phyloP scores from a whole-genome alignment of 768 basidiomycete genomes.

The Obba rivulosa region DNA sequence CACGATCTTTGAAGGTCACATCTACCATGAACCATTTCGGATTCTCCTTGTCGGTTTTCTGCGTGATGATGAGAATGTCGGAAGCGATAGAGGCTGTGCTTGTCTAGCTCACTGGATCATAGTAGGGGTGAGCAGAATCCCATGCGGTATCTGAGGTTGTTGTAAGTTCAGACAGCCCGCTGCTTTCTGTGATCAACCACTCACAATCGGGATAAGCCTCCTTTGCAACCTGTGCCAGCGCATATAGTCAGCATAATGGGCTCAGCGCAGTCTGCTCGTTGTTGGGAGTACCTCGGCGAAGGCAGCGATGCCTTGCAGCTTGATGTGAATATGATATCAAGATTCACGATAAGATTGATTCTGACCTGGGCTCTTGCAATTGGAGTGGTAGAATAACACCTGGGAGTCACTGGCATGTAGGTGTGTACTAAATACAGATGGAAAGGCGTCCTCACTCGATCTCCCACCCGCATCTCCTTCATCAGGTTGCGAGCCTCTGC shows the following conservation, averaged over 20 bases:
- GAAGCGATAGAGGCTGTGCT: not conserved
- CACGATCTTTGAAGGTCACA: slow-evolving; percentile 58
- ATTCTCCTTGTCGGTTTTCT: slow-evolving; percentile 73
- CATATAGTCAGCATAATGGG: not conserved
- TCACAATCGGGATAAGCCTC: slow-evolving; percentile 89
- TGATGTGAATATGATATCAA: not conserved
- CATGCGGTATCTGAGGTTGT: slow-evolving; percentile 72
- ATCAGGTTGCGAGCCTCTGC: slow-evolving; percentile 80
- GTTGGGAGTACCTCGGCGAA: slow-evolving; percentile 60
- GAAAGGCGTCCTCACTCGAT: slow-evolving; percentile 48
- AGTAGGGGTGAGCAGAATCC: slow-evolving; percentile 85
- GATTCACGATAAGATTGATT: not conserved
- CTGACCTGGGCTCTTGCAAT: slow-evolving; percentile 76
- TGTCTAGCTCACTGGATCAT: slow-evolving; percentile 50
- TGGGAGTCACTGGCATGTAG: slow-evolving; percentile 21
- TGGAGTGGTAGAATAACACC: slow-evolving; percentile 87
- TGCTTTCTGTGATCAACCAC: slow-evolving; percentile 21
- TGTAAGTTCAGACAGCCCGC: slow-evolving; percentile 1
- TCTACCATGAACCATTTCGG: slow-evolving; percentile 97
- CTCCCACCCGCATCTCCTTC: slow-evolving; percentile 73
- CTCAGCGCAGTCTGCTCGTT: not conserved
- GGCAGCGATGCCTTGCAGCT: slow-evolving; percentile 60
- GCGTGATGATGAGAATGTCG: not conserved
- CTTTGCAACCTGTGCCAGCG: slow-evolving; percentile 51
- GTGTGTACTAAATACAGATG: not conserved